phyloP scores from a whole-genome alignment of 1,284 basidiomycete species.

The Ganoderma meredithae region DNA sequence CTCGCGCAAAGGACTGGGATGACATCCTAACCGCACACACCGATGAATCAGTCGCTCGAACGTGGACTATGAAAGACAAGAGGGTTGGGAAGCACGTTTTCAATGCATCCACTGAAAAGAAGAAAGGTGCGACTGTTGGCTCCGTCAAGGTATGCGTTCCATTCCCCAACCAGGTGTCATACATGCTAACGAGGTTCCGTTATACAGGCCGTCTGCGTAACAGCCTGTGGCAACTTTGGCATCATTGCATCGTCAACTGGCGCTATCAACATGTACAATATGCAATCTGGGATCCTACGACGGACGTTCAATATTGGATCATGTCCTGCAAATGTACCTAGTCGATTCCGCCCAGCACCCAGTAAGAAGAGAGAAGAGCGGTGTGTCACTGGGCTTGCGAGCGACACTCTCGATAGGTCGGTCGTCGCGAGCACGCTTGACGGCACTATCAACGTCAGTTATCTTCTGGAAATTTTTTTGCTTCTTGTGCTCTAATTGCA shows the following conservation, averaged over 20 bases:
- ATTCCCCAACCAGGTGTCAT: slow-evolving; percentile 1
- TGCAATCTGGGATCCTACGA: slow-evolving; percentile 93
- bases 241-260: slow-evolving; percentile 85
- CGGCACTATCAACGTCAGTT: slow-evolving; percentile 85
- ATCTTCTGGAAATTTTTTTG: background rate
- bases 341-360: slow-evolving; percentile 39
- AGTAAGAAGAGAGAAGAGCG: slow-evolving; percentile 61
- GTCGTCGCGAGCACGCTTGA: slow-evolving; percentile 89
- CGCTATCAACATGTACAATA: slow-evolving; percentile 89
- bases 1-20: slow-evolving; percentile 96
- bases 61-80: slow-evolving; percentile 90
- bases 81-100: slow-evolving; percentile 80
- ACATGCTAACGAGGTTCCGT: background rate
- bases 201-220: slow-evolving; percentile 83
- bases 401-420: slow-evolving; percentile 85
- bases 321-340: slow-evolving; percentile 61
- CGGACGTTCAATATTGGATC: slow-evolving; percentile 77
- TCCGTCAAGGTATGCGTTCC: slow-evolving; percentile 63
- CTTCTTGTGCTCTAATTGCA: background rate
- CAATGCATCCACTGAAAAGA: slow-evolving; percentile 58
- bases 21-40: slow-evolving; percentile 92
- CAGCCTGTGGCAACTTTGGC: slow-evolving; percentile 97
- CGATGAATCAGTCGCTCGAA: slow-evolving; percentile 81
- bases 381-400: slow-evolving; percentile 83
- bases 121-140: slow-evolving; percentile 52